A percentile compares a stretch with the other conserved stretches of the same genome.
Conservation (phyloP, 441 rosid genomes). For the Raphanus hybrid region DNA sequence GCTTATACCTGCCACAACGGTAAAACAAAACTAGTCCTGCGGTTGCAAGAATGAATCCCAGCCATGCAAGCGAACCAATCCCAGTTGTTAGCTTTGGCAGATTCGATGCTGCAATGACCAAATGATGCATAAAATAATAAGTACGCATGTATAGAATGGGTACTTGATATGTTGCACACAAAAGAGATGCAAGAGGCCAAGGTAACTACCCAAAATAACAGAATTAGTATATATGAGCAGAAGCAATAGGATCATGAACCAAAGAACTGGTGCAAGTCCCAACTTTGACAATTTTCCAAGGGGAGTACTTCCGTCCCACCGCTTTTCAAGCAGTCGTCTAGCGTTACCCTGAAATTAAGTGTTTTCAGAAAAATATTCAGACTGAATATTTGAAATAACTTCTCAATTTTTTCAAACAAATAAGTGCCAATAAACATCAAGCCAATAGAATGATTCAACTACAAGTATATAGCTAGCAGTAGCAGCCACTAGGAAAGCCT, state of each 20-base stretch:
- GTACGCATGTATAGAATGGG: constrained; percentile 8
- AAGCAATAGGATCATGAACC: constrained; percentile 64
- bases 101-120: constrained; percentile 63
- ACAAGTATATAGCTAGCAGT: constrained; percentile 8
- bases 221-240: constrained; percentile 68
- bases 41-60: constrained; percentile 76
- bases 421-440: constrained; percentile 20
- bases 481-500: constrained; percentile 15
- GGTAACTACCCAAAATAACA: constrained; percentile 65
- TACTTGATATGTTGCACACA: constrained; percentile 30
- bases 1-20: constrained; percentile 85
- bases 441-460: constrained; percentile 20
- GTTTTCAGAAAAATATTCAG: constrained; percentile 21
- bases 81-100: constrained; percentile 80
- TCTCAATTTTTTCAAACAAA: neutral
- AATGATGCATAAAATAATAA: constrained; percentile 29
- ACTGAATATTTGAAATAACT: neutral
- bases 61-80: constrained; percentile 88
- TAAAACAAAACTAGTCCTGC: constrained; percentile 79
- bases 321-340: constrained; percentile 77
- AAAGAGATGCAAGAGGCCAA: constrained; percentile 21
- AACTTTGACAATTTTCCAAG: constrained; percentile 79
- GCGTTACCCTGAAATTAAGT: constrained; percentile 76
- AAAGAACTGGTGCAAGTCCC: constrained; percentile 87
- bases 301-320: constrained; percentile 67